Conservation (phyloP, 768 basidiomycete genomes). For the Pulveroboletus sp. region DNA sequence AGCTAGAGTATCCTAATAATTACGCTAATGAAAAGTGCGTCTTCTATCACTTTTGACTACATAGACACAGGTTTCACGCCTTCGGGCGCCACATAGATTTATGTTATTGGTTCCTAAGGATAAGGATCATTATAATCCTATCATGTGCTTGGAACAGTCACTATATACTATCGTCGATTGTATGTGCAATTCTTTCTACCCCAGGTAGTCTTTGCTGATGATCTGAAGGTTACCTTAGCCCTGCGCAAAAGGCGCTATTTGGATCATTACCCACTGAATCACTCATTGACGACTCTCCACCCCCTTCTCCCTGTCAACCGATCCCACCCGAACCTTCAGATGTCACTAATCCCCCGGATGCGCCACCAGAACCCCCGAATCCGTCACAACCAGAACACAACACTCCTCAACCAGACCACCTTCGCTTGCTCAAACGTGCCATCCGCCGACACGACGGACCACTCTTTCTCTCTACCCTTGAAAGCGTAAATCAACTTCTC, state of each 20-base stretch:
- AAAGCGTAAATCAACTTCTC: conserved; percentile 58
- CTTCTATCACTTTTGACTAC: background rate
- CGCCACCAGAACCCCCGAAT: conserved; percentile 23
- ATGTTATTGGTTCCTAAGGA: conserved; percentile 77
- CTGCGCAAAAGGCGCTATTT: conserved; percentile 60
- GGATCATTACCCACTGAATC: conserved; percentile 56
- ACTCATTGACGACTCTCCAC: conserved; percentile 25
- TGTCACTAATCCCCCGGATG: conserved; percentile 30
- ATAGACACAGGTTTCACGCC: background rate
- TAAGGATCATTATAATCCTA: conserved; percentile 83
- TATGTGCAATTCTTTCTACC: conserved; percentile 35
- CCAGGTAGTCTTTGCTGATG: conserved; percentile 5
- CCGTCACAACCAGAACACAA: conserved; percentile 21
- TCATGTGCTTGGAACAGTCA: conserved; percentile 70
- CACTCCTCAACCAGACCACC: conserved; percentile 31
- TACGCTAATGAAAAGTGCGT: conserved; percentile 63
- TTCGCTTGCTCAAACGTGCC: conserved; percentile 66
- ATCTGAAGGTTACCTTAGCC: conserved; percentile 59
- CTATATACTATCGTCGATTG: conserved; percentile 71
- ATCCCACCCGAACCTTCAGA: conserved; percentile 30
- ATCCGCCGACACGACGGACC: conserved; percentile 69
- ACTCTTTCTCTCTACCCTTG: conserved; percentile 60
- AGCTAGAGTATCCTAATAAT: conserved; percentile 76
- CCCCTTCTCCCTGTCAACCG: conserved; percentile 34
- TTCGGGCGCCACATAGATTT: conserved; percentile 44